These are phyloP conservation scores for Neopestalotiopsis clavispora DNA, from an alignment of 2,329 filamentous ascomycete genomes.

Conservation along the genomic window DNA sequence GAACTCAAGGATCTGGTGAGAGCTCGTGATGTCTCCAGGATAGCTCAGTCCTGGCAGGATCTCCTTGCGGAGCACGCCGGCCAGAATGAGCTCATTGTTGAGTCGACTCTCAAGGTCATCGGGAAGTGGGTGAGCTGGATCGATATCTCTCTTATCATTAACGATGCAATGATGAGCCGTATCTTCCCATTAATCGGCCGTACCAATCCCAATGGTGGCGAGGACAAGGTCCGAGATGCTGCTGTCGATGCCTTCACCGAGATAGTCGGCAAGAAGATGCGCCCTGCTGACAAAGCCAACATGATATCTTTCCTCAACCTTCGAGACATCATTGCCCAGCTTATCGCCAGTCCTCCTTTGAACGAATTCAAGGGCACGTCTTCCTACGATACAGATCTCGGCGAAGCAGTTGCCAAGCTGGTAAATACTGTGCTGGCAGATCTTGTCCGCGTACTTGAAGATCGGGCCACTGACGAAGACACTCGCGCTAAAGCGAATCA, in stretches of 20 bases:
- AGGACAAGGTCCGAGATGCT: constrained; percentile 85
- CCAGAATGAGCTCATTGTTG: constrained; percentile 74
- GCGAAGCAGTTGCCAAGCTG: constrained; percentile 92
- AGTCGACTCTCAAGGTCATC: constrained; percentile 89
- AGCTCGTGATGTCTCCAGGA: constrained; percentile 84
- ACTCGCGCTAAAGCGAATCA: constrained; percentile 78
- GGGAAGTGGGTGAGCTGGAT: constrained; percentile 99
- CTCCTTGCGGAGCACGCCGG: constrained; percentile 79
- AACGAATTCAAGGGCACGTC: constrained; percentile 79
- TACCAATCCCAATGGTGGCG: constrained; percentile 61
- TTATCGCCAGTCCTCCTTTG: constrained; percentile 82
- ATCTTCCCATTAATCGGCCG: constrained; percentile 89
- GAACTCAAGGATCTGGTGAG: constrained; percentile 91
- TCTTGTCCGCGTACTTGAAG: constrained; percentile 85
- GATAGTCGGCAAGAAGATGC: constrained; percentile 98
- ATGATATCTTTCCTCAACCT: constrained; percentile 92
- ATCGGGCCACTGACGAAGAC: constrained; percentile 61
- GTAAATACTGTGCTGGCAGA: constrained; percentile 90
- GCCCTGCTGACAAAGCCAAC: constrained; percentile 87
- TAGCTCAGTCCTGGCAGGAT: constrained; percentile 90
- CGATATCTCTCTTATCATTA: constrained; percentile 92
- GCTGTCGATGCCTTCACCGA: constrained; percentile 95
- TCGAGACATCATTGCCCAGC: constrained; percentile 80
- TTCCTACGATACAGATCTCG: constrained; percentile 93
- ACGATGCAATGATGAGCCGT: constrained; percentile 82